Base-by-base conservation (phyloP, 176 grass and related monocot species). In the Phyllostachys edulis region DNA sequence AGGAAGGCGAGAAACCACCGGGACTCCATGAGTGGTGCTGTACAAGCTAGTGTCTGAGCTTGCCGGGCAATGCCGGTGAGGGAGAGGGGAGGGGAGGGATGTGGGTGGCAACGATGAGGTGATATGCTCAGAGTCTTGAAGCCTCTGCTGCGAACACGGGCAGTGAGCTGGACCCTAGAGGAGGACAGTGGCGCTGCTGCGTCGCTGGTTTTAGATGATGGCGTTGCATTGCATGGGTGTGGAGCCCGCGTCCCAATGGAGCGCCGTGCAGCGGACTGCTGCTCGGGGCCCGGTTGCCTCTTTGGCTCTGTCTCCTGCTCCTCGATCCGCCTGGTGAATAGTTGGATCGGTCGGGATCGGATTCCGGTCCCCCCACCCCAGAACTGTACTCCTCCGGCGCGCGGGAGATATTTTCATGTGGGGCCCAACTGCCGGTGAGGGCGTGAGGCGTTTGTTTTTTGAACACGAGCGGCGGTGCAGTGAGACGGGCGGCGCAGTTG, bases 121-220 rank as follows among this genome's bases (percentile, higher is more conserved):
- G 80, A 68, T 59, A 40, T 17, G 54, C 23, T 34, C n/a, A 34
- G 75, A 59, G 76, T 50, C 78, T 77, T 57, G 18, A 55, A 21
- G 18, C 0, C 52, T 21, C 52, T 20, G 55, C 42, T 36, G 60
- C n/a, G 55, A 27, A n/a, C n/a, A n/a, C n/a, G n/a, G n/a, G n/a
- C 61, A 57, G 89, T 92, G 92, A 92, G 92, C 87, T 89, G 89
- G 71, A 89, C 71, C 29, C 29, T 29, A n/a, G n/a, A n/a, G 29
- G 29, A 29, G 29, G 51, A 79, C 83, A 91, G 81, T 59, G 83
- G 67, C 80, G 21, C 54, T 45, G 37, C 57, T 40, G 60, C 20
- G 32, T 45, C 36, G 64, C 41, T 80, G 69, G 73, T 69, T 78
- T 79, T 62, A 79, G 83, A 88, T 85, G 81, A 90, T 75, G 83